Percentiles rank a stretch among this genome's conserved stretches.
Evolutionary conservation across 2,329 filamentous ascomycete genomes (phyloP).

Genomic region (Penicillium sp.): DNA sequence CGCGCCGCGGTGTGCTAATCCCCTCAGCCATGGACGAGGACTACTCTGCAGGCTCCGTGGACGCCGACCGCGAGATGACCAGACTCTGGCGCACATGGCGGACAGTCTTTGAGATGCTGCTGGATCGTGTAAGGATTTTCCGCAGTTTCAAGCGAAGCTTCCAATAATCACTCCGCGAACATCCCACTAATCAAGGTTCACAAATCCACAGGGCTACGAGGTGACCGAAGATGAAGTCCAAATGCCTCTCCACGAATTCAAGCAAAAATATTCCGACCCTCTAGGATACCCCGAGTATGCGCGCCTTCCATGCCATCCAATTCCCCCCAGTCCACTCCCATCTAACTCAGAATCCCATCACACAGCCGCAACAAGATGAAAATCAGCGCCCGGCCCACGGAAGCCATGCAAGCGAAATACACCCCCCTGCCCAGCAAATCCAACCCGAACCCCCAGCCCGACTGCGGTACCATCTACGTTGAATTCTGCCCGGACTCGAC

Average conservation of each 20-base stretch:
- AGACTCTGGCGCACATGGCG: slow-evolving; percentile 89
- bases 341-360: too few relatives aligned
- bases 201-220: slow-evolving; percentile 74
- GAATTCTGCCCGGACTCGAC: slow-evolving; percentile 75
- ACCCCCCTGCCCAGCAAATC: slow-evolving; percentile 59
- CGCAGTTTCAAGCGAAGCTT: too few relatives aligned
- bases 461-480: slow-evolving; percentile 82
- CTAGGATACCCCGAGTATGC: slow-evolving; percentile 69
- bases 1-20: too few relatives aligned
- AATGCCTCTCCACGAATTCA: slow-evolving; percentile 74
- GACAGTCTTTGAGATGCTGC: slow-evolving; percentile 92
- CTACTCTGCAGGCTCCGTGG: slow-evolving; percentile 30
- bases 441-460: slow-evolving; percentile 62
- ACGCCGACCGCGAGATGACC: slow-evolving; percentile 40
- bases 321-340: too few relatives aligned
- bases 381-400: slow-evolving; percentile 77
- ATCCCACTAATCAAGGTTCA: too few relatives aligned
- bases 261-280: slow-evolving; percentile 58
- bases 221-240: slow-evolving; percentile 80
- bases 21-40: slow-evolving; percentile 38
- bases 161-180: too few relatives aligned
- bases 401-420: slow-evolving; percentile 76
- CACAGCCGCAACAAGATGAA: slow-evolving; percentile 72
- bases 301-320: too few relatives aligned
- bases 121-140: too few relatives aligned